A percentile compares a stretch with the other conserved stretches of the same genome.
Evolutionary conservation across 768 basidiomycete genomes (phyloP).

Genomic region (Xerocomellus amylosporus): DNA sequence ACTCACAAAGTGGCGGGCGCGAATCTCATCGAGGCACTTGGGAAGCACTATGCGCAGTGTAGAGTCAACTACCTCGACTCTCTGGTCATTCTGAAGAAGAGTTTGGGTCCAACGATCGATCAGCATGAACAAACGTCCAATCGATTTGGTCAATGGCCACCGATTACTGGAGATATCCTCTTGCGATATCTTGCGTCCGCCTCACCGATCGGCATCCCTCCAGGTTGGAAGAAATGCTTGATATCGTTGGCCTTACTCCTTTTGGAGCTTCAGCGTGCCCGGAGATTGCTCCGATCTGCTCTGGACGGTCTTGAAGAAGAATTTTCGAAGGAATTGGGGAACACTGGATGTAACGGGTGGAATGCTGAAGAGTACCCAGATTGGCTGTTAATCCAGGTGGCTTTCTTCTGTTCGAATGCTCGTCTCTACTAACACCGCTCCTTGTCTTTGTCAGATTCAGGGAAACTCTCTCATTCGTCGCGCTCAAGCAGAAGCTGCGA

Average conservation of each 20-base stretch:
- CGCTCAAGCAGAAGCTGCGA: conserved; percentile 27
- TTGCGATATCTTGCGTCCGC: neutral
- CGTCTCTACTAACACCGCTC: conserved; percentile 31
- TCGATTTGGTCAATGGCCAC: neutral
- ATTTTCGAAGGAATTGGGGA: neutral
- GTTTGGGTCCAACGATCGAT: neutral
- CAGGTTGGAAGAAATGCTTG: neutral
- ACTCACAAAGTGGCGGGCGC: neutral
- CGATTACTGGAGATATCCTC: neutral
- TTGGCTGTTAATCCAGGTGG: neutral
- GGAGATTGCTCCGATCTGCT: neutral
- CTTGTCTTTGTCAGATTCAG: neutral
- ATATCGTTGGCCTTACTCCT: neutral
- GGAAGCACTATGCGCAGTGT: neutral
- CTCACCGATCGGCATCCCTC: neutral
- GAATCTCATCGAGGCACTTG: neutral
- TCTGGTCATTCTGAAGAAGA: neutral
- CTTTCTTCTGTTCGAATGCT: neutral
- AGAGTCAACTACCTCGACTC: neutral
- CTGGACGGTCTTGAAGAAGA: neutral
- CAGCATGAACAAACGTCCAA: conserved; percentile 5
- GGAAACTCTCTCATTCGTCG: neutral
- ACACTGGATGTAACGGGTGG: neutral
- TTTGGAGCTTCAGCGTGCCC: neutral
- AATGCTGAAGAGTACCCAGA: neutral